These are phyloP conservation scores for Kodamaea arcana DNA, from an alignment of 1,139 yeast genomes.

Conservation along the genomic window DNA sequence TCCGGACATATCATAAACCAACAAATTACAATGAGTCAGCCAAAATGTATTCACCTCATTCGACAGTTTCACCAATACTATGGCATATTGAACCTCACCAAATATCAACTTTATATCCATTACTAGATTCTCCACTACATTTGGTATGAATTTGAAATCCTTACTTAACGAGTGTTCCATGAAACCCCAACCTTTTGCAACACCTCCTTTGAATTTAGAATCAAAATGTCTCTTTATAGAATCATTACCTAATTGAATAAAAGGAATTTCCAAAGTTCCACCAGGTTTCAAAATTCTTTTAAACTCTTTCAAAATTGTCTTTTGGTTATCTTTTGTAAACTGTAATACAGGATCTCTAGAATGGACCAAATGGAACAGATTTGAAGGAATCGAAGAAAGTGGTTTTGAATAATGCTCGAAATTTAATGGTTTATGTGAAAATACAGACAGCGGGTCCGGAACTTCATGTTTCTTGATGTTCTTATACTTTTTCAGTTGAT, in stretches of 20 bases:
- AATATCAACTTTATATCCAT: conserved; percentile 20
- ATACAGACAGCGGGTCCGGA: conserved; percentile 18
- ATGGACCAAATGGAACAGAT: conserved; percentile 35
- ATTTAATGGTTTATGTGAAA: conserved; percentile 32
- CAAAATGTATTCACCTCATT: conserved; percentile 33
- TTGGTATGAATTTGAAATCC: conserved; percentile 5
- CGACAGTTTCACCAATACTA: conserved; percentile 27
- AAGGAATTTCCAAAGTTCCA: conserved; percentile 34
- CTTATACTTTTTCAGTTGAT: conserved; percentile 19
- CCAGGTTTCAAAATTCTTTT: conserved; percentile 34
- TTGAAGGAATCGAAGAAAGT: conserved; percentile 25
- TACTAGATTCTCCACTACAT: conserved; percentile 4
- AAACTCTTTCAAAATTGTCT: conserved; percentile 29
- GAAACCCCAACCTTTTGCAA: conserved; percentile 5
- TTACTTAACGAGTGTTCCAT: conserved; percentile 5
- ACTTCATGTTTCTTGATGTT: conserved; percentile 10
- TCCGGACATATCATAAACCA: conserved; percentile 34
- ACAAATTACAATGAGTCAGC: conserved; percentile 27
- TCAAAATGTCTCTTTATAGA: conserved; percentile 8
- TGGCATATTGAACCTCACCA: conserved; percentile 33
- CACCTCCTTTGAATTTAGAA: conserved; percentile 3
- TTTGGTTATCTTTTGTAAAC: conserved; percentile 24
- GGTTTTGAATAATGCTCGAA: conserved; percentile 32
- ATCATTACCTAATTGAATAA: conserved; percentile 16
- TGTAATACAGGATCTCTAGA: conserved; percentile 35